Evolutionary conservation across 805 yeast genomes (phyloP), one percentile per base, ranked within the genome.

Genomic region (Lachancea meyersii): DNA sequence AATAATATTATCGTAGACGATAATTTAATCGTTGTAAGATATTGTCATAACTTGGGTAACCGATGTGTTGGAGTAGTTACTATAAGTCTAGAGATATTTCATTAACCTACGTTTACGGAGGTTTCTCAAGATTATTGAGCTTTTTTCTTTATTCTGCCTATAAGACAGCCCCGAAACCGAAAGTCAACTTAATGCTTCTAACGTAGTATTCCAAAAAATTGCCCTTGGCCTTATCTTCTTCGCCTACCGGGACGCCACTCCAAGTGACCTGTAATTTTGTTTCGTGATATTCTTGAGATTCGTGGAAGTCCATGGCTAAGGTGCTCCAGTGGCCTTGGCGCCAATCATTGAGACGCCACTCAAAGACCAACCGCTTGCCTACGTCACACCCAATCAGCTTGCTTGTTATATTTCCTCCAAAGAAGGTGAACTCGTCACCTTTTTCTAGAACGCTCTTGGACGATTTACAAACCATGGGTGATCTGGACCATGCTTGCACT

Each of bases 141-240:
- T 11, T 26, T 13, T 11, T 26, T 14, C 10, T 10, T 26, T 26
- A 5, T 10, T 11, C 10, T 7, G 26, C 28, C 13, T 26, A 86
- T 53, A 87, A 69, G 11, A 87, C 94, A n/a, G 93, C 86, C 14
- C 97, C 97, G 62, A 86, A 89, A 1, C 98, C 98, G 64, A 93
- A 93, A 0, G 96, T 83, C 33, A 86, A 60, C 68, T 88, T 93
- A 58, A 93, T 91, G 5, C 95, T 77, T 65, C 82, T 81, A 40
- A 93, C 80, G 61, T 93, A 93, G 65, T 88, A 86, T 48, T 86
- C 87, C 55, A 87, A 86, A 58, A 93, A 91, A 64, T 91, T 93
- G 31, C 72, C 76, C 57, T 80, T 77, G 31, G 86, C 96, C 54
- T 82, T 66, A 55, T 94, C 93, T 58, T 93, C 97, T 61, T 93